These are phyloP conservation scores for Carex kokanica DNA, from an alignment of 176 grass and related monocot genomes.

Conservation along the genomic window DNA sequence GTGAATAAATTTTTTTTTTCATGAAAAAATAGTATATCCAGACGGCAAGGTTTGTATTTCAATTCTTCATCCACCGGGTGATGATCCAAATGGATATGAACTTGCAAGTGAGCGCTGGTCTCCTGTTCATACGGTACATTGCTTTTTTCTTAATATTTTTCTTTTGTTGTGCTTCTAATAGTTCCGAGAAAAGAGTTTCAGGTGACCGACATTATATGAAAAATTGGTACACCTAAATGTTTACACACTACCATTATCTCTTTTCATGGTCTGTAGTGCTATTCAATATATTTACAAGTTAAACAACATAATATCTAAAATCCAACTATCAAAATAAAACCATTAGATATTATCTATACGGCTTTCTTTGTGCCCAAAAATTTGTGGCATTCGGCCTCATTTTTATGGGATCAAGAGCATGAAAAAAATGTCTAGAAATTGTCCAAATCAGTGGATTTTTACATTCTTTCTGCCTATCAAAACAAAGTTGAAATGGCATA, in stretches of 20 bases:
- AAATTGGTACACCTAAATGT: background rate
- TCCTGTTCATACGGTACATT: constrained; percentile 77
- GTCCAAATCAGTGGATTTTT: background rate
- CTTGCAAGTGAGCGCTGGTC: constrained; percentile 91
- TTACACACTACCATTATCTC: background rate
- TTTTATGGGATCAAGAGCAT: background rate
- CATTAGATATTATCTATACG: background rate
- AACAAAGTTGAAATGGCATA: background rate
- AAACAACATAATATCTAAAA: background rate
- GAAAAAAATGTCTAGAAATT: background rate
- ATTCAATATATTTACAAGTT: background rate
- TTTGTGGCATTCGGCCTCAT: background rate
- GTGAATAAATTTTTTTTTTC: constrained; percentile 19
- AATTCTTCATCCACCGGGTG: constrained; percentile 91
- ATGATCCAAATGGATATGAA: constrained; percentile 92
- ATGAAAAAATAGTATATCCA: constrained; percentile 54
- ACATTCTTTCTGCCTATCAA: background rate
- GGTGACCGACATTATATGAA: background rate
- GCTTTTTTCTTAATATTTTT: constrained; percentile 6
- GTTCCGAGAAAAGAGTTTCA: background rate
- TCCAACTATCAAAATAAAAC: background rate
- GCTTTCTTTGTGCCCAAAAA: background rate
- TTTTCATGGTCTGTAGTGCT: background rate
- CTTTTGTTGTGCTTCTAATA: background rate
- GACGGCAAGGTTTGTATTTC: constrained; percentile 94